Percentiles rank a stretch among this genome's conserved stretches.
These are phyloP conservation scores for Dryadomyces quercus-mongolicae DNA, from an alignment of 2,329 filamentous ascomycete genomes.

Conservation along the genomic window DNA sequence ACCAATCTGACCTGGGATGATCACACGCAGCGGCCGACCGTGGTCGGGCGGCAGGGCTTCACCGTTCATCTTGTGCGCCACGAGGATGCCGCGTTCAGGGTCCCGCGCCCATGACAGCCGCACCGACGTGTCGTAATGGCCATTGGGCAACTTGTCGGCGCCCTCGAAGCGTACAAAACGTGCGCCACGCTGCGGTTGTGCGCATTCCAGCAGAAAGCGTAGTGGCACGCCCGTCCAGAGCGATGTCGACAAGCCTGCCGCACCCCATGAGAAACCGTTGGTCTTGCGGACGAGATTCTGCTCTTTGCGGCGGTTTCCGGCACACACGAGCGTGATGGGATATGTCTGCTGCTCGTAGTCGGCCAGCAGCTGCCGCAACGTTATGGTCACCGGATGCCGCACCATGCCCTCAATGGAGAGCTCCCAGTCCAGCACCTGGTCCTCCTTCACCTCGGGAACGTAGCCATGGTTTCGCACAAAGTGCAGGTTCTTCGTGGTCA, in stretches of 20 bases:
- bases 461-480: slow-evolving; percentile 86
- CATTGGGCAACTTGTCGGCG: slow-evolving; percentile 77
- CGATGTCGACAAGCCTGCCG: slow-evolving; percentile 76
- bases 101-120: slow-evolving; percentile 86
- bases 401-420: slow-evolving; percentile 78
- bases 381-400: slow-evolving; percentile 60
- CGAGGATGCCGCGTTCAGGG: slow-evolving; percentile 68
- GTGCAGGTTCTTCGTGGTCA: slow-evolving; percentile 79
- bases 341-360: slow-evolving; percentile 74
- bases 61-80: slow-evolving; percentile 87
- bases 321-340: slow-evolving; percentile 81
- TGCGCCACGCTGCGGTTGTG: slow-evolving; percentile 56
- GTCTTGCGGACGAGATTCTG: slow-evolving; percentile 85
- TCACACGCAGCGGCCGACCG: slow-evolving; percentile 67
- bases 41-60: slow-evolving; percentile 71
- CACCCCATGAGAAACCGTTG: slow-evolving; percentile 90
- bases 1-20: slow-evolving; percentile 86
- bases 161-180: slow-evolving; percentile 86
- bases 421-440: slow-evolving; percentile 65
- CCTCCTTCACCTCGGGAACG: slow-evolving; percentile 64
- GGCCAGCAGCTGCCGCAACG: slow-evolving; percentile 56
- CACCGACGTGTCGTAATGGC: slow-evolving; percentile 76
- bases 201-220: slow-evolving; percentile 55
- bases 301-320: slow-evolving; percentile 84
- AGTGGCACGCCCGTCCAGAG: slow-evolving; percentile 77